Conservation (phyloP, 345 rosid species). For the Dimocarpus longan region DNA sequence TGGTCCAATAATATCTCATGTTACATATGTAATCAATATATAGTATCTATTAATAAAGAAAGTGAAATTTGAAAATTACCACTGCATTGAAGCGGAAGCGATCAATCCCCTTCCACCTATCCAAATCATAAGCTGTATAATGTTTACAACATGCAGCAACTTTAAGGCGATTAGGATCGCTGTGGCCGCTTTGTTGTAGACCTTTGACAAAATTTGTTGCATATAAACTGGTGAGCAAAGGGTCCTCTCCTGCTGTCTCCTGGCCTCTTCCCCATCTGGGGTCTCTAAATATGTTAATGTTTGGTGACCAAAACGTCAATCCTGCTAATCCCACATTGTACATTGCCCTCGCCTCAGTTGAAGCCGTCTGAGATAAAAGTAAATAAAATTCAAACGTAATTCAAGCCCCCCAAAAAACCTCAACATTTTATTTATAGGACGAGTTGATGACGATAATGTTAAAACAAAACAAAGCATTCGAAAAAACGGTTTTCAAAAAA, state of each 20-base stretch:
- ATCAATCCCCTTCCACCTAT: conserved; percentile 83
- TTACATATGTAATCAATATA: background rate
- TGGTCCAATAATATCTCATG: conserved; percentile 40
- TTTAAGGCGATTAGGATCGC: conserved; percentile 63
- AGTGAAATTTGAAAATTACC: conserved; percentile 38
- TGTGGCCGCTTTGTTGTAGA: conserved; percentile 64
- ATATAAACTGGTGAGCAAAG: conserved; percentile 60
- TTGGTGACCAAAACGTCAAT: conserved; percentile 91
- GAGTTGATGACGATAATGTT: no score
- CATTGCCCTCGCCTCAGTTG: conserved; percentile 97
- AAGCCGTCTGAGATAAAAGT: conserved; percentile 56
- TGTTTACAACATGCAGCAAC: conserved; percentile 98
- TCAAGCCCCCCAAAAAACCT: no score
- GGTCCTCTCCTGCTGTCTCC: conserved; percentile 98
- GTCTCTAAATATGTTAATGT: conserved; percentile 82
- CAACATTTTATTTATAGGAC: background rate
- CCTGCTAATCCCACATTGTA: conserved; percentile 93
- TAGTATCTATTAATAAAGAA: no score
- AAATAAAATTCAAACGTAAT: no score
- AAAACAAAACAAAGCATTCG: no score
- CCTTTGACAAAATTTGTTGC: conserved; percentile 63
- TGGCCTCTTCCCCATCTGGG: conserved; percentile 99
- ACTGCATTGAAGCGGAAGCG: conserved; percentile 79
- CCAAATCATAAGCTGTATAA: conserved; percentile 90
- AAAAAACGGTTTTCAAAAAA: background rate